Evolutionary conservation across 441 rosid genomes (phyloP).

Genomic region (Breynia disticha): DNA sequence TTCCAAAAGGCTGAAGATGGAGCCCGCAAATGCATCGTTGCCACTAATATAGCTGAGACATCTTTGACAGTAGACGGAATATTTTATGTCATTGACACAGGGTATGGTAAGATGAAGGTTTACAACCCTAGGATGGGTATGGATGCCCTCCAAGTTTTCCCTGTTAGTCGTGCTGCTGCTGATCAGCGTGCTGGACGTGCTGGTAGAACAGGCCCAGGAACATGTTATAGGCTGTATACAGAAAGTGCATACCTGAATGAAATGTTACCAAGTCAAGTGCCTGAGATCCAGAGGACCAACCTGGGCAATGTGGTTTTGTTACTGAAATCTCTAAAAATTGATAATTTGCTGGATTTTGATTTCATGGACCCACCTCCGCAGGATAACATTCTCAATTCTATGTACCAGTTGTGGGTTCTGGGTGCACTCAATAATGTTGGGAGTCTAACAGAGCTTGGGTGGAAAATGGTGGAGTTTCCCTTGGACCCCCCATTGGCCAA

Average conservation of each 20-base stretch:
- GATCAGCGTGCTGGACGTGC: slow-evolving; percentile 98
- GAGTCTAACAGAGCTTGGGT: slow-evolving; percentile 73
- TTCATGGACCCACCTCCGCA: slow-evolving; percentile 99
- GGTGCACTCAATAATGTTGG: slow-evolving; percentile 96
- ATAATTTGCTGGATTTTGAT: slow-evolving; percentile 86
- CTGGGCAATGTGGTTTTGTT: slow-evolving; percentile 89
- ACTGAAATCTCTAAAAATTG: slow-evolving; percentile 86
- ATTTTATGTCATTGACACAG: slow-evolving; percentile 89
- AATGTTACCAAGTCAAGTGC: slow-evolving; percentile 87
- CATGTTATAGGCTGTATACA: slow-evolving; percentile 86
- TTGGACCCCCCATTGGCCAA: slow-evolving; percentile 95
- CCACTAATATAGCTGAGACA: slow-evolving; percentile 98
- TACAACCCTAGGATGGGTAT: slow-evolving; percentile 98
- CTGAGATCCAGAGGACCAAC: slow-evolving; percentile 96
- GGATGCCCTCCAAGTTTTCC: slow-evolving; percentile 98
- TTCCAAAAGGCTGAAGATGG: slow-evolving; percentile 94
- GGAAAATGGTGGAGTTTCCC: slow-evolving; percentile 99
- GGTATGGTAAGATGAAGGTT: slow-evolving; percentile 96
- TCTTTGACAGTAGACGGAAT: slow-evolving; percentile 97
- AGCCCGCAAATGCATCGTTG: slow-evolving; percentile 96
- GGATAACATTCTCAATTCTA: slow-evolving; percentile 92
- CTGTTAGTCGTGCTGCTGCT: slow-evolving; percentile 91
- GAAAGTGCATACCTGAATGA: slow-evolving; percentile 89
- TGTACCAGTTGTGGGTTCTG: slow-evolving; percentile 98
- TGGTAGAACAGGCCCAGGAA: slow-evolving; percentile 97